Percentiles rank a stretch among this genome's conserved stretches.
These are phyloP conservation scores for Trichothecium sympodiale DNA, from an alignment of 2,329 filamentous ascomycete genomes.

Conservation along the genomic window DNA sequence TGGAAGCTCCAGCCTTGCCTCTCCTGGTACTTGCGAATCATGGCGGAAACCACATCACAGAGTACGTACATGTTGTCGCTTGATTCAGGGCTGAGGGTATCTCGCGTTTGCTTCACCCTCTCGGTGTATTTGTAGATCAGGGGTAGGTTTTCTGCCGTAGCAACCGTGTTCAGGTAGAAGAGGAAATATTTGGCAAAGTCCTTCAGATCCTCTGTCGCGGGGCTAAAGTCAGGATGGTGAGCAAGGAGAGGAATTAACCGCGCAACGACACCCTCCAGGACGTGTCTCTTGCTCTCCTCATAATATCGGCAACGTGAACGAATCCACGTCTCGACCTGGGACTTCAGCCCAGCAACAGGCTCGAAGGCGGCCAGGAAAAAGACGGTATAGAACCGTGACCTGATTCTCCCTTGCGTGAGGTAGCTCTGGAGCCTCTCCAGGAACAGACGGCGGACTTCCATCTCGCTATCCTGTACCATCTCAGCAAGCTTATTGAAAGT, in stretches of 20 bases:
- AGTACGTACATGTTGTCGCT: conserved; percentile 75
- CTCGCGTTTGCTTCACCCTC: conserved; percentile 79
- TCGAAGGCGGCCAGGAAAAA: conserved; percentile 89
- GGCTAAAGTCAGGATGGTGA: conserved; percentile 82
- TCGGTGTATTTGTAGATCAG: conserved; percentile 89
- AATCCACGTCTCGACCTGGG: conserved; percentile 76
- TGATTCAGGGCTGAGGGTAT: conserved; percentile 57
- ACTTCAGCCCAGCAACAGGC: conserved; percentile 61
- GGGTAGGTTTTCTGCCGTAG: conserved; percentile 76
- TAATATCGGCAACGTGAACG: conserved; percentile 66
- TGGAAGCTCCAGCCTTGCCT: conserved; percentile 78
- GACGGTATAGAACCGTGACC: conserved; percentile 74
- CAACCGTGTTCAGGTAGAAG: conserved; percentile 76
- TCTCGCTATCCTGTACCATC: conserved; percentile 66
- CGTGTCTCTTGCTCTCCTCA: conserved; percentile 41
- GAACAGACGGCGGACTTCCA: conserved; percentile 67
- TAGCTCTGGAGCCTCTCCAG: conserved; percentile 85
- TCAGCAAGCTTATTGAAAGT: conserved; percentile 77
- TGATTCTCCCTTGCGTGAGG: conserved; percentile 59
- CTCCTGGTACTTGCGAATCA: conserved; percentile 79
- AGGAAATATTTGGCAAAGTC: conserved; percentile 84
- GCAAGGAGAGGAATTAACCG: conserved; percentile 79
- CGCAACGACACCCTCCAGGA: conserved; percentile 72
- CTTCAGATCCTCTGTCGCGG: conserved; percentile 53
- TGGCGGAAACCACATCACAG: conserved; percentile 73